A percentile compares a stretch with the other conserved stretches of the same genome.
Conservation (phyloP, 225 moss, liverwort and hornwort species). For the Pleurozium schreberi region DNA sequence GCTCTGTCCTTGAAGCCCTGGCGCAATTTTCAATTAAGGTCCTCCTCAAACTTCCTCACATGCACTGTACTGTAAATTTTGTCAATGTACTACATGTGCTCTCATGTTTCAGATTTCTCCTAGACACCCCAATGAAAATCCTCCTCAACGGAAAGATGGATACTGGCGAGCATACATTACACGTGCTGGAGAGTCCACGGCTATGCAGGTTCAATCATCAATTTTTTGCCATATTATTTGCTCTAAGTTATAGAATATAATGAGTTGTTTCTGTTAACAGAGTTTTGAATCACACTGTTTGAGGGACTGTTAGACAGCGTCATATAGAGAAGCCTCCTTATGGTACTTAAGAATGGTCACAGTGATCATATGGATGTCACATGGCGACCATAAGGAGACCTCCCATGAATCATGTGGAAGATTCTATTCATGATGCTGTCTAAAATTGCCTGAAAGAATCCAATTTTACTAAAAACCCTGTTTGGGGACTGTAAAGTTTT, state of each 20-base stretch:
- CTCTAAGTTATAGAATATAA: neutral
- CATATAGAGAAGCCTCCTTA: neutral
- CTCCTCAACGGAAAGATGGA: constrained; percentile 57
- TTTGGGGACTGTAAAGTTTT: neutral
- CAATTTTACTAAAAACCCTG: neutral
- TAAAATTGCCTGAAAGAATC: neutral
- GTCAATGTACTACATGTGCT: neutral
- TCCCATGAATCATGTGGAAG: neutral
- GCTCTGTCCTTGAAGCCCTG: neutral
- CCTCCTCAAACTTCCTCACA: neutral
- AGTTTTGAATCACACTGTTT: neutral
- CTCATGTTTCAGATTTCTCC: constrained; percentile 14
- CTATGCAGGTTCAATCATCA: constrained; percentile 49
- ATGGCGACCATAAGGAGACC: neutral
- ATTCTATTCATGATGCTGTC: neutral
- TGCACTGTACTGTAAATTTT: neutral
- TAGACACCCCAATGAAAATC: constrained; percentile 25
- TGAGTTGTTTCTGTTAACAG: neutral
- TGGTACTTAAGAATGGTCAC: neutral
- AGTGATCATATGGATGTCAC: neutral
- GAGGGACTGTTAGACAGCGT: neutral
- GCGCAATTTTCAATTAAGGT: neutral
- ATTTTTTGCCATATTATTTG: neutral
- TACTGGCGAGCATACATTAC: constrained; percentile 94
- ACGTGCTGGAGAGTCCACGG: constrained; percentile 80